These are phyloP conservation scores for Barbarea vulgaris DNA, from an alignment of 345 rosid genomes.

Conservation along the genomic window DNA sequence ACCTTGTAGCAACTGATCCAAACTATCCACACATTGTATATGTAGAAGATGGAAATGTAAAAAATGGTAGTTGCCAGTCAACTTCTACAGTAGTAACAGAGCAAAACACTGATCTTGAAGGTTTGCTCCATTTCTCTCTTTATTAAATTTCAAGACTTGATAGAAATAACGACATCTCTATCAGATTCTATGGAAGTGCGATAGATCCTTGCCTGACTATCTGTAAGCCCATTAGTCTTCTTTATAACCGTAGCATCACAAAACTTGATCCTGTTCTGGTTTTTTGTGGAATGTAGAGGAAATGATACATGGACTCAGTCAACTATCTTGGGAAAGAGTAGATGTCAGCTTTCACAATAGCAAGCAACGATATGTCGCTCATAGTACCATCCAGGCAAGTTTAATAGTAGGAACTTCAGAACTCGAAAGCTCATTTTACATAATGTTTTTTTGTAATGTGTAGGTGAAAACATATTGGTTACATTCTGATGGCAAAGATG, in stretches of 20 bases:
- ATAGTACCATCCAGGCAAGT: slow-evolving; percentile 91
- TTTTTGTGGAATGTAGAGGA: slow-evolving; percentile 55
- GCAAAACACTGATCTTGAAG: slow-evolving; percentile 67
- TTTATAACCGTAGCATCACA: neutral
- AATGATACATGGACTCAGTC: slow-evolving; percentile 81
- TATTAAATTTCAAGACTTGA: neutral
- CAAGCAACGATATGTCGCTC: slow-evolving; percentile 74
- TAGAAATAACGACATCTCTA: neutral
- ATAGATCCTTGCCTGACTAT: neutral
- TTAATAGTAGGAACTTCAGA: neutral
- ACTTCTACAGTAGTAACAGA: slow-evolving; percentile 43
- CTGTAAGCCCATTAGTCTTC: neutral
- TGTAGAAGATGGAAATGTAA: slow-evolving; percentile 47
- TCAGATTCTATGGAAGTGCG: neutral
- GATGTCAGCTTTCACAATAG: slow-evolving; percentile 93
- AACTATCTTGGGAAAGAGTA: slow-evolving; percentile 85
- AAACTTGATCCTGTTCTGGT: neutral
- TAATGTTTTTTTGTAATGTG: slow-evolving; percentile 14
- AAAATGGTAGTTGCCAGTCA: slow-evolving; percentile 29
- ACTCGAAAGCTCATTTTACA: neutral
- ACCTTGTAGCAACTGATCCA: slow-evolving; percentile 58
- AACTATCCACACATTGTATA: slow-evolving; percentile 83
- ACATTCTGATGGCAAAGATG: slow-evolving; percentile 92
- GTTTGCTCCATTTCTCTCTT: slow-evolving; percentile 42
- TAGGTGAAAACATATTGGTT: slow-evolving; percentile 93